Evolutionary conservation across 495 filamentous ascomycete genomes (phyloP), one percentile per base, ranked within the genome.

Genomic region (Neurospora sp.): DNA sequence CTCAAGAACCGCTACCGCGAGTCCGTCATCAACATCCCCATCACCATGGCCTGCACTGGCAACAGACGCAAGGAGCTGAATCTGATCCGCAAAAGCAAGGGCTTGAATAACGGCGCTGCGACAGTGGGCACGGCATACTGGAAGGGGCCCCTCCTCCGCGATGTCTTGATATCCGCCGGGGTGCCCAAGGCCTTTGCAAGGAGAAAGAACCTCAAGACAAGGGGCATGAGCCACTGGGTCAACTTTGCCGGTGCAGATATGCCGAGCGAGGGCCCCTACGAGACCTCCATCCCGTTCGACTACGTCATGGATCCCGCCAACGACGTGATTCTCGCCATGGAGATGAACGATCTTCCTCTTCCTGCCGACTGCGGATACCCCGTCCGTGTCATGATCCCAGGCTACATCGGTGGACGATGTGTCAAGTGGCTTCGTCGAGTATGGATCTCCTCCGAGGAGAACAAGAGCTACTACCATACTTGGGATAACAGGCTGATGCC

Each of bases 361-460:
- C 74, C 74, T n/a, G 72, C 72, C 22, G 74, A 76, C 40, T 73
- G 72, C 69, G 74, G 74, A 16, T 76, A 74, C 68, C 74, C 72
- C 10, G 72, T 76, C 9, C 72, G 74, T 18, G 40, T 76, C 5
- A 72, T 76, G 14, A 27, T 76, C 3, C 74, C 74, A 9, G 72
- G 74, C 12, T 69, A 69, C 12, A 68, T 76, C 0, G 74, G 72
- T 4, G 74, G 72, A 1, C 70, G 72, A 12, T 73, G 74, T 35
- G 70, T 76, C 22, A 76, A 76, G 69, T 76, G 74, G 74, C 38
- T 76, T 39, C 44, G 46, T 18, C 39, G 72, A n/a, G 74, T 76
- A 14, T 74, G 68, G 73, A 53, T 72, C 53, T 71, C 42, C 27
- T 70, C 68, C 5, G 22, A 44, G 20, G 69, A 76, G n/a, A 74